Evolutionary conservation across 306 rosid genomes (phyloP), one percentile per base, ranked within the genome.

Genomic region (Lablab purpureus): DNA sequence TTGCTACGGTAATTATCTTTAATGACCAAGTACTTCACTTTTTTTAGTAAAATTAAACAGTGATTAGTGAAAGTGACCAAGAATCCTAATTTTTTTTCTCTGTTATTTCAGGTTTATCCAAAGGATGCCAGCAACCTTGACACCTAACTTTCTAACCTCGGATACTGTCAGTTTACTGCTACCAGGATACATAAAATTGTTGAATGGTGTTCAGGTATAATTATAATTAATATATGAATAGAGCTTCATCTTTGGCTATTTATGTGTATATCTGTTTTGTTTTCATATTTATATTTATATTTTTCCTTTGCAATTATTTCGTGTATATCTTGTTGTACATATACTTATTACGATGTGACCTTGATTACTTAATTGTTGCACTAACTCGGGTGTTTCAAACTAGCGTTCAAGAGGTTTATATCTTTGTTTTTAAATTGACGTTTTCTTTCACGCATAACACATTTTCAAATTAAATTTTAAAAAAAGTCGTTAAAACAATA

Each of bases 161-260:
- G 17, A 27, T 46, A 63, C 19, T 63, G 7, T 55, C 28, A 37
- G 49, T 4, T 56, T 55, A 62, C 77, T 1, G 75, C 82, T 40
- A 72, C 85, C 85, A 79, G n/a, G 77, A 83, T 66, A 71, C 85
- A 66, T 40, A 71, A 80, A 79, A 19, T 58, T 79, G 87, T 80
- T 46, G 80, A 66, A 65, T 86, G 87, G 87, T 82, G 86, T 58
- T 67, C 71, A 40, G 11, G 17, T 41, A n/a, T 77, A 62, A 50
- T 19, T 41, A 23, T 77, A 32, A 50, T 15, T 4, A 12, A 12
- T 43, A 12, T 43, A 19, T 21, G 12, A 49, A 60, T 13, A 30
- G 67, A 80, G 81, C 22, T 60, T 78, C 52, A 8, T 36, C 37
- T 58, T 22, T 56, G 49, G 51, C 6, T 10, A 64, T 68, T 75